These are phyloP conservation scores for Amauroascus verrucosus DNA, from an alignment of 2,329 filamentous ascomycete genomes.

Conservation along the genomic window DNA sequence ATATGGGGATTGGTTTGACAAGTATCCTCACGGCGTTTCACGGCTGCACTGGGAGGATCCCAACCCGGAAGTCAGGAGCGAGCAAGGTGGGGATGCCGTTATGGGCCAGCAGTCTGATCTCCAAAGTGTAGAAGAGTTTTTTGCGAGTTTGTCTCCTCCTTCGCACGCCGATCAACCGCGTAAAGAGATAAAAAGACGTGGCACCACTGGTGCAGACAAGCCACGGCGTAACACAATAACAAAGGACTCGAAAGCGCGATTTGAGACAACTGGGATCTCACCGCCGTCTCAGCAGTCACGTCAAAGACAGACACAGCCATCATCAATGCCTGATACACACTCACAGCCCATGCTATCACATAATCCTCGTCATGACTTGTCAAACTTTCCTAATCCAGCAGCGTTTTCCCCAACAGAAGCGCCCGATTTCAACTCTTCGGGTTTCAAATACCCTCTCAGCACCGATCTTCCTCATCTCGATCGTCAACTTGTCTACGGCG, in stretches of 20 bases:
- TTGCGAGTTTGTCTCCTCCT: constrained; percentile 64
- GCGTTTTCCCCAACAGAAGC: constrained; percentile 22
- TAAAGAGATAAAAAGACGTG: constrained; percentile 40
- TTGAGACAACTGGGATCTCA: constrained; percentile 3
- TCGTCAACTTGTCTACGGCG: constrained; percentile 64
- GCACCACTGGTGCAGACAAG: constrained; percentile 11
- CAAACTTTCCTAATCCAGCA: background rate
- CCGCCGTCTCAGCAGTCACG: constrained; percentile 11
- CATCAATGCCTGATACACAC: background rate
- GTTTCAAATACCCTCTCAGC: constrained; percentile 31
- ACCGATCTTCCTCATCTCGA: constrained; percentile 57
- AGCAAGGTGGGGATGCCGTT: constrained; percentile 75
- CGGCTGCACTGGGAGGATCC: constrained; percentile 74
- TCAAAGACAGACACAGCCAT: constrained; percentile 4
- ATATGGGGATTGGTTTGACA: constrained; percentile 95
- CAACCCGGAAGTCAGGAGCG: constrained; percentile 55
- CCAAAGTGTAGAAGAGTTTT: constrained; percentile 92
- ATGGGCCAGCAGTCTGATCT: constrained; percentile 79
- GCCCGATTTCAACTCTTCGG: constrained; percentile 30
- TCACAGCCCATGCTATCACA: background rate
- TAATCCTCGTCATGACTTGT: background rate
- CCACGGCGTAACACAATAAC: constrained; percentile 17
- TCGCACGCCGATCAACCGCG: constrained; percentile 39
- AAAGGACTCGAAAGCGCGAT: constrained; percentile 9
- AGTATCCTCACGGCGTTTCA: constrained; percentile 85